phyloP scores from a whole-genome alignment of 495 filamentous ascomycete genomes.

The Lophiotrema nucula region DNA sequence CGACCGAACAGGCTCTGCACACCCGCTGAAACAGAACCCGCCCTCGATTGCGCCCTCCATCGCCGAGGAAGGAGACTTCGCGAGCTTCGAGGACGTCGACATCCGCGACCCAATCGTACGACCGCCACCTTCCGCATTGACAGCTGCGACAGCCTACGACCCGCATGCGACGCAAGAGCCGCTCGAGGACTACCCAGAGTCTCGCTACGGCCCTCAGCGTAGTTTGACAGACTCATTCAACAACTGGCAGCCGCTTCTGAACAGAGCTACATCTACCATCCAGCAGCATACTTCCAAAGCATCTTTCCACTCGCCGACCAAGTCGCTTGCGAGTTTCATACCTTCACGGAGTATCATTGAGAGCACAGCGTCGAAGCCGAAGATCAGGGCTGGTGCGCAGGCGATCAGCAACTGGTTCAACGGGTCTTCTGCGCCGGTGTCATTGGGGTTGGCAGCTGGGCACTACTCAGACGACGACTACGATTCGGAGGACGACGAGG shows the following conservation, averaged over 20 bases:
- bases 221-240: constrained; percentile 31
- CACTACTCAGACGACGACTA: background rate
- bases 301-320: constrained; percentile 31
- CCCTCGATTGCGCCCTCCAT: constrained; percentile 7
- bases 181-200: constrained; percentile 17
- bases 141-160: constrained; percentile 29
- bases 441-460: constrained; percentile 17
- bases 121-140: constrained; percentile 33
- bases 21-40: constrained; percentile 24
- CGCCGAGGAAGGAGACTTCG: background rate
- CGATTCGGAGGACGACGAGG: constrained; percentile 22
- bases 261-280: constrained; percentile 25
- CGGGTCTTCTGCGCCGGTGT: constrained; percentile 30
- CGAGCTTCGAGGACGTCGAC: constrained; percentile 25
- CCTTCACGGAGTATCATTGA: constrained; percentile 17
- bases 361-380: constrained; percentile 24
- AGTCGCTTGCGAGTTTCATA: constrained; percentile 32
- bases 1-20: constrained; percentile 6
- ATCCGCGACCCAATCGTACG: constrained; percentile 16
- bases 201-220: constrained; percentile 18
- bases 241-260: constrained; percentile 29
- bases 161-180: constrained; percentile 14
- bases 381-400: constrained; percentile 26
- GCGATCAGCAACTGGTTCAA: constrained; percentile 29
- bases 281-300: constrained; percentile 31